phyloP scores from a whole-genome alignment of 345 rosid genomes.

The Raphanus raphanistrum region DNA sequence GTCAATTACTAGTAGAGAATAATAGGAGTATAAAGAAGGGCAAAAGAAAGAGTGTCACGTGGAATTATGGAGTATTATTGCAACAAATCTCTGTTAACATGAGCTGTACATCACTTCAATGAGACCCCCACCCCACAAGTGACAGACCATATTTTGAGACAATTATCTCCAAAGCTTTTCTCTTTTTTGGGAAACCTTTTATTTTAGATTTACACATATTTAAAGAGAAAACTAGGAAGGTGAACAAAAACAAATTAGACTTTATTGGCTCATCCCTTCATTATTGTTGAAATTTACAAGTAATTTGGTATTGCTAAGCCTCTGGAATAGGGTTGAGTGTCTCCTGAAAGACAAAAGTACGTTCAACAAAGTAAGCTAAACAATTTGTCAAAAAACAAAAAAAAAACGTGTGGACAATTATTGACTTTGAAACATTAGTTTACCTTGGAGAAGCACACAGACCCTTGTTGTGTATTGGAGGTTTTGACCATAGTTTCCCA shows the following conservation, averaged over 20 bases:
- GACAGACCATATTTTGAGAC: conserved; percentile 19
- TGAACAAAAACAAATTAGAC: neutral
- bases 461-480: conserved; percentile 54
- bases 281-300: conserved; percentile 27
- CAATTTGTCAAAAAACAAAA: neutral
- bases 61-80: conserved; percentile 34
- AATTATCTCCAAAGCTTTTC: conserved; percentile 21
- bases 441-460: conserved; percentile 66
- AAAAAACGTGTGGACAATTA: neutral
- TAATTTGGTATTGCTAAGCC: conserved; percentile 30
- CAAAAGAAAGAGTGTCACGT: conserved; percentile 19
- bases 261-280: conserved; percentile 13
- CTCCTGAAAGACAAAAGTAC: conserved; percentile 34
- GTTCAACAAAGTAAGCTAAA: conserved; percentile 12
- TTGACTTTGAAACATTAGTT: conserved; percentile 8
- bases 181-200: conserved; percentile 21
- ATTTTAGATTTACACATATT: conserved; percentile 18
- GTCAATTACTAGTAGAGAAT: neutral
- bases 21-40: neutral
- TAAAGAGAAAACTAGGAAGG: neutral
- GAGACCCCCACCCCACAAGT: neutral
- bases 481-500: conserved; percentile 84
- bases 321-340: conserved; percentile 43
- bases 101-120: conserved; percentile 33
- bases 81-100: conserved; percentile 34